Conservation (phyloP, 345 rosid genomes). For the Murraya koenigii region DNA sequence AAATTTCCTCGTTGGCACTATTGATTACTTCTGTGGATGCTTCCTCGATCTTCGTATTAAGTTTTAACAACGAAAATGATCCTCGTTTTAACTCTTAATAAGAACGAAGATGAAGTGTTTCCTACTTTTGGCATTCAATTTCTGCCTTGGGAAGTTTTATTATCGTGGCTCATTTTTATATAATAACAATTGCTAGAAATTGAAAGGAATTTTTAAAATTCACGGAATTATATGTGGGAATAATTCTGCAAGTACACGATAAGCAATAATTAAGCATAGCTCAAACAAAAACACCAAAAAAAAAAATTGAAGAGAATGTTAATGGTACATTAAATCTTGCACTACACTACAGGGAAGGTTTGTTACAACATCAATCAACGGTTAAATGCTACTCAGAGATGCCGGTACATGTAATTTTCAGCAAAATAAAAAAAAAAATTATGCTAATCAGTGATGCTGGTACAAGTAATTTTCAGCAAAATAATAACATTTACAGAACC, state of each 20-base stretch:
- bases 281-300: not conserved
- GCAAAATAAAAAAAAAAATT: no score
- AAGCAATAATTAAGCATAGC: not conserved
- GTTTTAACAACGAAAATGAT: no score
- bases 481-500: not conserved
- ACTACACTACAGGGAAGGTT: not conserved
- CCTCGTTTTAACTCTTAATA: not conserved
- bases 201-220: no score
- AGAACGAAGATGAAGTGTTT: no score
- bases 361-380: not conserved
- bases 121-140: no score
- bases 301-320: not conserved
- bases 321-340: not conserved
- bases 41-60: not conserved
- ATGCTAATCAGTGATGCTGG: not conserved
- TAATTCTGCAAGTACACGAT: not conserved
- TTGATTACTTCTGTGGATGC: not conserved
- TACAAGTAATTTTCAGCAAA: not conserved
- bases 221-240: not conserved
- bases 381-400: not conserved
- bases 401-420: not conserved
- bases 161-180: no score
- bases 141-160: not conserved
- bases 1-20: no score
- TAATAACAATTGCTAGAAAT: no score